Base-by-base conservation (phyloP, 2,329 filamentous ascomycete genomes). In the Chaetomium strumarium region DNA sequence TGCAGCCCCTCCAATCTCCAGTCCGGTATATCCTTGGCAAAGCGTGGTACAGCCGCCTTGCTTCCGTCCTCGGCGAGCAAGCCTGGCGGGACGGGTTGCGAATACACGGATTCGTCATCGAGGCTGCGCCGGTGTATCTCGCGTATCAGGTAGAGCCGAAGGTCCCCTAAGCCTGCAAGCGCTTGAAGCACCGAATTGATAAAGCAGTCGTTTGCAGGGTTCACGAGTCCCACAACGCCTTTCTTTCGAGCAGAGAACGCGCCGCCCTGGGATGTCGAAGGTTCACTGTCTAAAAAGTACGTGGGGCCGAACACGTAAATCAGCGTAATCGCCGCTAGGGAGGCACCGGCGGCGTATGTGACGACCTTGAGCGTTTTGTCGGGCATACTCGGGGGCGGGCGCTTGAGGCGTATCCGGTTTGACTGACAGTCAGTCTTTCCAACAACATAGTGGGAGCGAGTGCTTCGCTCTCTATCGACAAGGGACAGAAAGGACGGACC, bases 231-330 rank as follows among this genome's bases (percentile, higher is more conserved):
- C 51, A 97, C 90, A 40, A 95, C 88, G 54, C 88, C 88, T 66
- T 89, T 92, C 70, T 90, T 93, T 62, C 88, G 84, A 39, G 53
- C 54, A 9, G 62, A 62, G 16, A 68, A 59, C 14, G 63, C 56
- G 37, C 59, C 48, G 53, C 60, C 58, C 31, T 62, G 65, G 10
- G 72, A 72, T 41, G 72, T 72, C 51, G 79, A 80, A 56, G 84
- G 79, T 52, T 93, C 87, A 66, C 85, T 84, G 71, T 99, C 92
- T 68, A 97, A 85, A 63, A 95, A 88, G 70, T 92, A 97, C 48
- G 91, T 97, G n/a, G 93, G 93, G 9, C 86, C 90, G 71, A 99
- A 97, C 62, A 97, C 92, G 71, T 97, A 99, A 68, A 97, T 88
- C 53, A 97, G 81, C 31, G 93, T 92, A 58, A 95, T 88, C 57